Evolutionary conservation across 2,329 filamentous ascomycete species (phyloP).

Genomic region (Fusarium torulosum): DNA sequence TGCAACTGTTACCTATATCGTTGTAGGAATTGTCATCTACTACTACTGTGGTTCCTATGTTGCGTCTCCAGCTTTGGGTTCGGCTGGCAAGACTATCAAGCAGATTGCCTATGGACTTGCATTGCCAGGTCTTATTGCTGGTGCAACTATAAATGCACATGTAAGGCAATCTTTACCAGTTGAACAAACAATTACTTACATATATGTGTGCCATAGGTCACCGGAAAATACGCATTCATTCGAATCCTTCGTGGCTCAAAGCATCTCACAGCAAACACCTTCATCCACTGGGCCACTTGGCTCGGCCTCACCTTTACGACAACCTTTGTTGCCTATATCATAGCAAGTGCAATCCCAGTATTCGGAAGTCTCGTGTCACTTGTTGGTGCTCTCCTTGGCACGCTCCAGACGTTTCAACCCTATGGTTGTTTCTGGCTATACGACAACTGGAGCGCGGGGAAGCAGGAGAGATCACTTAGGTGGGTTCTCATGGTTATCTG

Average conservation of each 20-base stretch:
- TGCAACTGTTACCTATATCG: constrained; percentile 50
- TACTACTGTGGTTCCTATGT: constrained; percentile 61
- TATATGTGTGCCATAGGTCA: constrained; percentile 2
- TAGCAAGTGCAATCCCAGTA: constrained; percentile 38
- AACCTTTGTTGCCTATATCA: constrained; percentile 45
- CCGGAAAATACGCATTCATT: constrained; percentile 27
- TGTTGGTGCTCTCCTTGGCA: constrained; percentile 47
- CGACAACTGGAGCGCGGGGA: constrained; percentile 42
- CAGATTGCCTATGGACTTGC: constrained; percentile 58
- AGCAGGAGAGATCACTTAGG: not conserved
- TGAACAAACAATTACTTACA: not conserved
- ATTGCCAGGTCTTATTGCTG: constrained; percentile 47
- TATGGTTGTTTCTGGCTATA: constrained; percentile 49
- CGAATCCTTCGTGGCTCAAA: constrained; percentile 45
- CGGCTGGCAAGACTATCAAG: constrained; percentile 57
- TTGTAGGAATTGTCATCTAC: constrained; percentile 57
- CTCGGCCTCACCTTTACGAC: constrained; percentile 45
- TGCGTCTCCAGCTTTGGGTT: constrained; percentile 60
- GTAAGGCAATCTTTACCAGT: constrained; percentile 27
- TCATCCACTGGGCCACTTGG: constrained; percentile 50
- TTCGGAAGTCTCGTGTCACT: constrained; percentile 47
- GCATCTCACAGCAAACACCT: constrained; percentile 48
- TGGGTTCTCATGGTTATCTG: constrained; percentile 25
- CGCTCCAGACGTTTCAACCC: constrained; percentile 46
- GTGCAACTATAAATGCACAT: constrained; percentile 45